Conservation (phyloP, 345 rosid species). For the Pelargonium nanum region DNA sequence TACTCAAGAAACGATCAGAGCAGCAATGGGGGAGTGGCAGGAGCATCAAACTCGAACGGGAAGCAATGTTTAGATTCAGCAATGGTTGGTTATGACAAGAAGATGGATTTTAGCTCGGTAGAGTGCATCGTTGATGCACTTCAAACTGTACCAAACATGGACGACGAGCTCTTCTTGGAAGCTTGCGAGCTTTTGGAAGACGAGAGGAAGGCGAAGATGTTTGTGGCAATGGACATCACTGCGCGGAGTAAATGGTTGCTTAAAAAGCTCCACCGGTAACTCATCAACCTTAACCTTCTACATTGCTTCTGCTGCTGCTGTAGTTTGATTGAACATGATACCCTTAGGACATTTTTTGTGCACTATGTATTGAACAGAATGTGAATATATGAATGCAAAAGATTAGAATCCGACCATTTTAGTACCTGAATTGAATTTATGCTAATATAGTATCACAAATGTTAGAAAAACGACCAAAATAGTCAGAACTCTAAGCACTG, state of each 20-base stretch:
- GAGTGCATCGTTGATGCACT: conserved; percentile 39
- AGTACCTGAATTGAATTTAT: too few species aligned
- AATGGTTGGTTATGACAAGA: not conserved
- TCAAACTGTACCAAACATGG: conserved; percentile 35
- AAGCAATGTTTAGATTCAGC: not conserved
- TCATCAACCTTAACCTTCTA: not conserved
- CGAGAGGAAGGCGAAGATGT: conserved; percentile 26
- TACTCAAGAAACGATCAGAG: conserved; percentile 20
- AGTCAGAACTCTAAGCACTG: too few species aligned
- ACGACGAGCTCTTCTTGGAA: conserved; percentile 38
- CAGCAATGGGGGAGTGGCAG: conserved; percentile 14
- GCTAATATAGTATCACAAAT: too few species aligned
- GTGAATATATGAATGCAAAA: too few species aligned
- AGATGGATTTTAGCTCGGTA: conserved; percentile 17
- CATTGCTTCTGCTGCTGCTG: not conserved
- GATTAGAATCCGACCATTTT: too few species aligned
- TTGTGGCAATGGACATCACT: conserved; percentile 32
- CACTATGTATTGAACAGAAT: too few species aligned
- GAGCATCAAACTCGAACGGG: conserved; percentile 6
- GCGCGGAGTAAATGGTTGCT: conserved; percentile 16
- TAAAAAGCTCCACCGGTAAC: not conserved
- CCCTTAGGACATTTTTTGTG: too few species aligned
- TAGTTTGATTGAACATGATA: not conserved
- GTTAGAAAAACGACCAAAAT: too few species aligned
- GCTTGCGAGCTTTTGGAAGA: conserved; percentile 38